Conservation (phyloP, 2,329 filamentous ascomycete species). For the Penicillium sp. region DNA sequence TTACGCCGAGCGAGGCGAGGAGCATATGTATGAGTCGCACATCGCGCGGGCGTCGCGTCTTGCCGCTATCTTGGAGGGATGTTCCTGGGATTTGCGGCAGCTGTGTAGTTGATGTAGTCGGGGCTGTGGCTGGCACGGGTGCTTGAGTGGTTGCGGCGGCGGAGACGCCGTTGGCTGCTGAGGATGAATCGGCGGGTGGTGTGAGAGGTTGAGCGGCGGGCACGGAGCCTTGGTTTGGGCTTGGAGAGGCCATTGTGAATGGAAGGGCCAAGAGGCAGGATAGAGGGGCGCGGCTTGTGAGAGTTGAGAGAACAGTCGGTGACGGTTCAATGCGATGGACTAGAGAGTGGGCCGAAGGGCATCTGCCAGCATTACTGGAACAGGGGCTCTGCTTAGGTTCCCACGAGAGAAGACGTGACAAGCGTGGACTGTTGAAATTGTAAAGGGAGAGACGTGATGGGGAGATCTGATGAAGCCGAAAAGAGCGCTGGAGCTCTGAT, state of each 20-base stretch:
- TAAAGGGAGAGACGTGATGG: slow-evolving; percentile 1
- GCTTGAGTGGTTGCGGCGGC: slow-evolving; percentile 20
- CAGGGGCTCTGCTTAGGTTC: neutral
- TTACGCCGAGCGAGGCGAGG: slow-evolving; percentile 47
- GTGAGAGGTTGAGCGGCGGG: slow-evolving; percentile 40
- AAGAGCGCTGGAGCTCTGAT: slow-evolving; percentile 22
- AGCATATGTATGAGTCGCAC: slow-evolving; percentile 50
- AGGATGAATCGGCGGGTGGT: slow-evolving; percentile 40
- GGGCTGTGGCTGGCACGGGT: slow-evolving; percentile 13
- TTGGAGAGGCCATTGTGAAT: slow-evolving; percentile 34
- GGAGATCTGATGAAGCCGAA: slow-evolving; percentile 13
- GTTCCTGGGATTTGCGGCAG: slow-evolving; percentile 40
- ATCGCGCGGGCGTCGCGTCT: slow-evolving; percentile 47
- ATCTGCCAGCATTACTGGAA: slow-evolving; percentile 1
- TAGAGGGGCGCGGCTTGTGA: neutral
- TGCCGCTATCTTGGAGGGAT: slow-evolving; percentile 45
- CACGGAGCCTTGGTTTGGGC: slow-evolving; percentile 28
- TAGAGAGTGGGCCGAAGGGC: neutral
- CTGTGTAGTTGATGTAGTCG: slow-evolving; percentile 25
- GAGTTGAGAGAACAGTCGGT: slow-evolving; percentile 3
- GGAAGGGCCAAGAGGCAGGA: neutral
- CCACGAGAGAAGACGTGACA: neutral
- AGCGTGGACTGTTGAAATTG: slow-evolving; percentile 2
- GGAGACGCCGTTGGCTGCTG: slow-evolving; percentile 24
- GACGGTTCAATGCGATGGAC: neutral